A percentile compares a stretch with the other conserved stretches of the same genome.
phyloP scores from a whole-genome alignment of 2,329 filamentous ascomycete species.

The Arachnomyces sp. region DNA sequence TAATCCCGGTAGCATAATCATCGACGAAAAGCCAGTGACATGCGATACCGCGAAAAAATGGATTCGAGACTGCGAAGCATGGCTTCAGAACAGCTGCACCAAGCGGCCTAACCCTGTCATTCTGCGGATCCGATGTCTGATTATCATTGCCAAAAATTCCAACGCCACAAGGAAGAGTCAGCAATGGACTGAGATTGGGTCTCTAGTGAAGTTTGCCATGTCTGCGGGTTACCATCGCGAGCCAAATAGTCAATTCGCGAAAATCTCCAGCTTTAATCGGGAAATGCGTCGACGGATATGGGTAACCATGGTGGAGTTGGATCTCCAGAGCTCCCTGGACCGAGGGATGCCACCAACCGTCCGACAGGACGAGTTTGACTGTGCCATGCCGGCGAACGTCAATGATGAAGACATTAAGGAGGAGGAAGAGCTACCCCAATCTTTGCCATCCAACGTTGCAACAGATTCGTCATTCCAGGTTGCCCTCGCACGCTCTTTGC shows the following conservation, averaged over 20 bases:
- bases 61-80: conserved; percentile 80
- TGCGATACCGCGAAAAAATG: conserved; percentile 48
- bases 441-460: conserved; percentile 22
- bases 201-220: conserved; percentile 45
- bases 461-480: conserved; percentile 32
- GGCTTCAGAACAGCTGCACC: conserved; percentile 68
- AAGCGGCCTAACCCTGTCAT: conserved; percentile 45
- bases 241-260: conserved; percentile 21
- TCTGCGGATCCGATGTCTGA: conserved; percentile 45
- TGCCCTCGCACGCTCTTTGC: conserved; percentile 19
- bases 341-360: conserved; percentile 45
- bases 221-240: conserved; percentile 45
- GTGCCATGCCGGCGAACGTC: conserved; percentile 41
- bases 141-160: conserved; percentile 42
- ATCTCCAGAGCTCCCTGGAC: conserved; percentile 48
- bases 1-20: not conserved
- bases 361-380: conserved; percentile 40
- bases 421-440: conserved; percentile 22
- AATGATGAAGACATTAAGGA: conserved; percentile 42
- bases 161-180: conserved; percentile 48
- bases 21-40: conserved; percentile 4
- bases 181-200: conserved; percentile 44
- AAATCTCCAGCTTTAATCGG: conserved; percentile 31
- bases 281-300: conserved; percentile 48
- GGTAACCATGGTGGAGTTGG: conserved; percentile 49